phyloP scores from a whole-genome alignment of 495 filamentous ascomycete species.

The Polyplosphaeria fusca region DNA sequence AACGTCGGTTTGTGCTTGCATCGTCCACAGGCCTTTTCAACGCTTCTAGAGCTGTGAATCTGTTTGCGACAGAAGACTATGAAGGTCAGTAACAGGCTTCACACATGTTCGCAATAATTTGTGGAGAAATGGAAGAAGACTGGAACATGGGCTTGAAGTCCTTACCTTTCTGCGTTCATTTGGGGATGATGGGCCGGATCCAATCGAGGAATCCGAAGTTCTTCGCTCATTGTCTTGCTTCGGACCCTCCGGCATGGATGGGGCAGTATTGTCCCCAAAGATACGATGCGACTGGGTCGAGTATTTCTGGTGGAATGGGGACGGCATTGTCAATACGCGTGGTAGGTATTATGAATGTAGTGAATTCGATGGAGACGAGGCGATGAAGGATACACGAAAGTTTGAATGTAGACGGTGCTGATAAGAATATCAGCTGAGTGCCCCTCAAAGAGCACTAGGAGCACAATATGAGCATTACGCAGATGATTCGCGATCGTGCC shows the following conservation, averaged over 20 bases:
- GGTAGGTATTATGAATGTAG: too few species aligned
- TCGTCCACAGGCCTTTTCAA: slow-evolving; percentile 21
- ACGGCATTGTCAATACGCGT: slow-evolving; percentile 30
- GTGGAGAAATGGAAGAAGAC: too few species aligned
- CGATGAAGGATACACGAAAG: not conserved
- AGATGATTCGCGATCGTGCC: slow-evolving; percentile 20
- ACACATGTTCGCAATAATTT: too few species aligned
- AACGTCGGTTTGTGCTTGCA: slow-evolving; percentile 5
- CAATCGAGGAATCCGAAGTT: slow-evolving; percentile 17
- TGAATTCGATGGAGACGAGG: not conserved
- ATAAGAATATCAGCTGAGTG: slow-evolving; percentile 22
- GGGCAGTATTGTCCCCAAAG: slow-evolving; percentile 11
- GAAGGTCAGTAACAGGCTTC: not conserved
- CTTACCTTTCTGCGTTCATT: slow-evolving; percentile 25
- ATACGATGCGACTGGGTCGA: slow-evolving; percentile 26
- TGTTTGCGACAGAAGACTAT: slow-evolving; percentile 18
- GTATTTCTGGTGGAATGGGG: slow-evolving; percentile 36
- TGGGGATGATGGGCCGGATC: slow-evolving; percentile 6
- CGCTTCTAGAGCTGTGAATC: slow-evolving; percentile 25
- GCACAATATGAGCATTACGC: slow-evolving; percentile 20
- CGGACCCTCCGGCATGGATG: slow-evolving; percentile 20
- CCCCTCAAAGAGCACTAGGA: slow-evolving; percentile 4
- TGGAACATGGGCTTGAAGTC: not conserved
- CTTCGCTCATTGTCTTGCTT: slow-evolving; percentile 17
- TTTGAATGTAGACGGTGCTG: not conserved